phyloP scores from a whole-genome alignment of 2,329 filamentous ascomycete genomes.

The Leptosphaerulina australis region DNA sequence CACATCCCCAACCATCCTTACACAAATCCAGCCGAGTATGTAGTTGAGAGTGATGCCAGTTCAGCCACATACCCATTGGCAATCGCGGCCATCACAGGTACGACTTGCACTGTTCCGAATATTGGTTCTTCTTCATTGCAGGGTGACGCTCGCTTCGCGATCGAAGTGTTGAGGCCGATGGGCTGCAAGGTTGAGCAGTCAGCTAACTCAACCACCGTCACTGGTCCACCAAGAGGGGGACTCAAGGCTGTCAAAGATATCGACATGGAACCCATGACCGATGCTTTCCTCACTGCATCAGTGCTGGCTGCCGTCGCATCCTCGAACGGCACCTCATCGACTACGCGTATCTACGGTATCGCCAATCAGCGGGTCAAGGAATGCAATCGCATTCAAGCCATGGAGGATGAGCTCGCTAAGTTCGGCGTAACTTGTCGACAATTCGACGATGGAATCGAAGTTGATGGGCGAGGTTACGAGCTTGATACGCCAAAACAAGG shows the following conservation, averaged over 20 bases:
- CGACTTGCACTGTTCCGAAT: slow-evolving; percentile 93
- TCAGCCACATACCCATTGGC: slow-evolving; percentile 96
- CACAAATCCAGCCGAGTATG: slow-evolving; percentile 81
- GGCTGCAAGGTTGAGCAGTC: slow-evolving; percentile 89
- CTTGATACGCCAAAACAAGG: slow-evolving; percentile 62
- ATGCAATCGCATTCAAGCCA: slow-evolving; percentile 93
- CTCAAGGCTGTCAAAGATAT: slow-evolving; percentile 79
- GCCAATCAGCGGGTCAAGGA: slow-evolving; percentile 98
- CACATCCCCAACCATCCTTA: slow-evolving; percentile 87
- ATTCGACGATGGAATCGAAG: slow-evolving; percentile 91
- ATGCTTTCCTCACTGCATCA: slow-evolving; percentile 94
- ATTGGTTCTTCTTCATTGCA: slow-evolving; percentile 92
- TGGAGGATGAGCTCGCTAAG: slow-evolving; percentile 92
- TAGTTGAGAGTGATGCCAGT: slow-evolving; percentile 95
- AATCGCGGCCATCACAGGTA: slow-evolving; percentile 92
- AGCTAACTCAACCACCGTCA: slow-evolving; percentile 86
- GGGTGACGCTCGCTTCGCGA: slow-evolving; percentile 91
- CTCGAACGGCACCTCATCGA: slow-evolving; percentile 65
- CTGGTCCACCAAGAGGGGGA: slow-evolving; percentile 76
- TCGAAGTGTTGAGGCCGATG: slow-evolving; percentile 90
- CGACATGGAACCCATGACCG: slow-evolving; percentile 99
- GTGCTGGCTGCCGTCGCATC: slow-evolving; percentile 88
- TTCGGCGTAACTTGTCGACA: slow-evolving; percentile 88
- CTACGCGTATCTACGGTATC: slow-evolving; percentile 88
- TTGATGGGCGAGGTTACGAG: slow-evolving; percentile 63